Base-by-base conservation (phyloP, 2,329 filamentous ascomycete species). In the Coniochaeta sp. region DNA sequence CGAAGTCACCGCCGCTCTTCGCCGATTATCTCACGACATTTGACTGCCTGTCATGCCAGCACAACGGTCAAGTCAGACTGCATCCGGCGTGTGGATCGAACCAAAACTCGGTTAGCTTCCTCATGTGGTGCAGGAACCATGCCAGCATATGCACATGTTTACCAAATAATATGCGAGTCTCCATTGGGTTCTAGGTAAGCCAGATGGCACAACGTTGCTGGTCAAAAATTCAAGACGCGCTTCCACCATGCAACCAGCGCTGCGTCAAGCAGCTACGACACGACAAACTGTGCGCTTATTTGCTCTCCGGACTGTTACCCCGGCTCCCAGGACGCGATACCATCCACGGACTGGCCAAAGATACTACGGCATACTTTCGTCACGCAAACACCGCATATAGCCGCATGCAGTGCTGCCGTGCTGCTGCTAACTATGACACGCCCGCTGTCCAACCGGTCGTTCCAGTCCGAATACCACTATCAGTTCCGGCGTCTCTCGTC, bases 181-280 rank as follows among this genome's bases (percentile, higher is more conserved):
- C 65, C 63, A 72, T 70, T 67, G 62, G 61, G 56, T 53, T 61
- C 61, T 62, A 62, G 63, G 62, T 61, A 54, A 68, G 73, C 71
- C 71, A 76, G 71, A 71, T 76, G 73, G 71, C 72, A 68, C 58
- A 56, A 63, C 64, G 60, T 71, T 66, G 67, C 68, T 75, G 73
- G 72, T 68, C 60, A 62, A 65, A 32, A 58, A 60, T 57, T 54
- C 24, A 57, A 56, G 63, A 61, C 56, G 58, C 57, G 38, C 53
- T 50, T 50, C 56, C 51, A 48, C 55, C 53, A 56, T 61, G 55
- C 59, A 53, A 50, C 57, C 55, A 55, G 52, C 56, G 48, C 53
- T 53, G 50, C 52, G 52, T 42, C 38, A 42, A 42, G 20, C 20
- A 42, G 18, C 55, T 50, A 57, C 48, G 50, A 54, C 33, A 50